Evolutionary conservation across 129 eudicot species (phyloP), one percentile per base, ranked within the genome.

Genomic region (Chrysanthemum lavandulifolium): DNA sequence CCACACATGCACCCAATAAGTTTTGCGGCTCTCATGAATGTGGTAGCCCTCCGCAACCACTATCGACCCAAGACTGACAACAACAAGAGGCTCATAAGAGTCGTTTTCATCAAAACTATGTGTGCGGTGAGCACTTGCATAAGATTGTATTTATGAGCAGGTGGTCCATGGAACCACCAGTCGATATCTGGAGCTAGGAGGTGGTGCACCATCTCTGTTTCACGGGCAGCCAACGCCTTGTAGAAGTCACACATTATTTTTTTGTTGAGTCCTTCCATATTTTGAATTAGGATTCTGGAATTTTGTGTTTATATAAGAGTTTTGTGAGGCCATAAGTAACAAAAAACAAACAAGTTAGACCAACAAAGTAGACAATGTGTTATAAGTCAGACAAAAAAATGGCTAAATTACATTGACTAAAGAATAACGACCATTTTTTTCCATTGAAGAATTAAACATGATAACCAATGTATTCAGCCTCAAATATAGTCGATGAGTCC

Each of bases 1-100:
- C 88, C 88, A 84, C n/a, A n/a, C 88, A 50, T 84, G 88, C 5
- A 84, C 83, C 88, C 88, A 84, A 52, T 66, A 49, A n/a, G 65
- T 73, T 49, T 67, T 70, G 3, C 61, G 50, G 53, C 65, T 61
- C 57, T 15, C 60, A 9, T 62, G 51, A 74, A 69, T 45, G 55
- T 63, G 50, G 50, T 67, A 74, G 45, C 88, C 88, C 57, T 84
- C 88, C 3, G 72, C 88, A 0, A 81, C 27, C 15, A 81, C 78
- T 16, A 61, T 72, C 1, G 82, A 56, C 15, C 74, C 87, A 9
- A 84, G n/a, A 61, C n/a, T 79, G 15, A 61, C 67, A 57, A 84
- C 40, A 13, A 76, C 61, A 11, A 29, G 71, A 5, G 88, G 88
- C 18, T 15, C 47, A 25, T 76, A 84, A 6, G 8, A 3, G 75